phyloP scores from a whole-genome alignment of 2,329 filamentous ascomycete genomes.

The Fusarium tupiense region DNA sequence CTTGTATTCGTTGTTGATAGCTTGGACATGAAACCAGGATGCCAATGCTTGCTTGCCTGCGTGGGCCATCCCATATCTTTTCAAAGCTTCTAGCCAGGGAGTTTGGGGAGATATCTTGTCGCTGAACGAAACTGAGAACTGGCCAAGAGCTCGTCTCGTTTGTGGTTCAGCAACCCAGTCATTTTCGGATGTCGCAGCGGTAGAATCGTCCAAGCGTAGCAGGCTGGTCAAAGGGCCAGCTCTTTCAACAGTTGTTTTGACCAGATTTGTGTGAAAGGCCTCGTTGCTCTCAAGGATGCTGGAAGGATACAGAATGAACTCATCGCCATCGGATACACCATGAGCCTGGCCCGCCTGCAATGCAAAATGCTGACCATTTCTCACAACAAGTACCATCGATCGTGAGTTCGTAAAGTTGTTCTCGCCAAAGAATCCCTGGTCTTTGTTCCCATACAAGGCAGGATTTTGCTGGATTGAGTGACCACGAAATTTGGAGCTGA shows the following conservation, averaged over 20 bases:
- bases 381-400: background rate
- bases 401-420: background rate
- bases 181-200: background rate
- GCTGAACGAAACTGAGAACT: background rate
- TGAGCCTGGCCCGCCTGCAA: conserved; percentile 17
- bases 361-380: background rate
- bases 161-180: conserved; percentile 1
- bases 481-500: background rate
- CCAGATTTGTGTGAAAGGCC: background rate
- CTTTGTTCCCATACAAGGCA: conserved; percentile 15
- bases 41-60: rapidly evolving
- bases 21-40: background rate
- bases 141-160: background rate
- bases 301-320: conserved; percentile 5
- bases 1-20: background rate
- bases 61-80: background rate
- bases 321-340: conserved; percentile 3
- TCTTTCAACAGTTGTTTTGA: background rate
- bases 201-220: background rate
- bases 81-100: background rate
- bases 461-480: background rate
- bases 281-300: background rate
- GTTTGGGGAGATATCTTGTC: background rate
- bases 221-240: background rate
- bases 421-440: conserved; percentile 18